Evolutionary conservation across 78 protist genomes (phyloP), one percentile per base, ranked within the genome.

Genomic region (Dictyostelium capitatum): DNA sequence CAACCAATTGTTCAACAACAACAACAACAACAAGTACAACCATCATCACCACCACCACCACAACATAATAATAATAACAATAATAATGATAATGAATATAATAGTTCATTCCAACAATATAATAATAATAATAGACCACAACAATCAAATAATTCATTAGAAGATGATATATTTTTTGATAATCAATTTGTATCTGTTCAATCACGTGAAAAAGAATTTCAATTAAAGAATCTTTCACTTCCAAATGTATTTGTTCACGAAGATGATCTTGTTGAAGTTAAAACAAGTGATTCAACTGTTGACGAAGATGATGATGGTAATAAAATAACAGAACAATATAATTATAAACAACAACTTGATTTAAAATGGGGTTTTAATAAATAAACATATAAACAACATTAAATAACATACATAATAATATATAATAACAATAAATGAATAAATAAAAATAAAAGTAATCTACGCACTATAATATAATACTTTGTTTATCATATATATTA

Each of bases 191-290:
- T 32, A 37, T 32, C 28, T 7, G 51, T 79, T 79, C 69, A 83
- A 73, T 15, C 62, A 23, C 17, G 41, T 46, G 41, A 65, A 65
- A 43, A 30, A 53, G 67, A 69, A 57, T 30, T 46, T 2, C 70
- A 70, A 37, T 72, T 83, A 9, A 73, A 73, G n/a, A 79, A 28
- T 30, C 25, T 79, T 20, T 54, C 83, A 23, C 48, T 54, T 5
- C 91, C 91, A 73, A 75, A 53, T 28, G 62, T 73, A 47, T 54
- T 30, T 2, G 28, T 83, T 8, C 65, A 70, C 14, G 69, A 73
- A 28, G 91, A 83, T 47, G 91, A 83, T 43, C 46, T 83, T 3
- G 82, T 73, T 25, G 91, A 83, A 17, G 82, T 83, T 25, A 79
- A 37, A 54, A 79, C 83, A 8, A 17, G 37, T 12, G 50, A 79